phyloP scores from a whole-genome alignment of 805 yeast species.

The Lachancea dasiensis region DNA sequence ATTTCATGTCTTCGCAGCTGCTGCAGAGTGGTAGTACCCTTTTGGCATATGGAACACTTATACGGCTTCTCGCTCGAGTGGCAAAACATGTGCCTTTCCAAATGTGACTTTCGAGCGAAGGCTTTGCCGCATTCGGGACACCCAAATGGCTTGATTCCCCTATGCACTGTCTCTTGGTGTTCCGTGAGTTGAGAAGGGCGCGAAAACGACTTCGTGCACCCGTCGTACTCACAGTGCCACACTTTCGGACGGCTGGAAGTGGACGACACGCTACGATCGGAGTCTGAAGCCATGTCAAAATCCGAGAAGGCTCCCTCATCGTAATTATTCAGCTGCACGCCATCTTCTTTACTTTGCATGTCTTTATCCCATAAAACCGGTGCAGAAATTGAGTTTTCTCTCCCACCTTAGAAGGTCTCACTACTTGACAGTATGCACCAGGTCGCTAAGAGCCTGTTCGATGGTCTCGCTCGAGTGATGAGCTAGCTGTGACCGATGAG shows the following conservation, averaged over 20 bases:
- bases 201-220: slow-evolving; percentile 70
- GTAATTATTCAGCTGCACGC: background rate
- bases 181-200: slow-evolving; percentile 80
- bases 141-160: slow-evolving; percentile 67
- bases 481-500: background rate
- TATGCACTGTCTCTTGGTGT: slow-evolving; percentile 65
- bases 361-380: background rate
- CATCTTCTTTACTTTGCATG: background rate
- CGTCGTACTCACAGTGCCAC: slow-evolving; percentile 56
- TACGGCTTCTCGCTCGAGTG: slow-evolving; percentile 65
- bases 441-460: no score
- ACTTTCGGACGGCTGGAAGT: slow-evolving; percentile 42
- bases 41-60: slow-evolving; percentile 67
- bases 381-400: background rate
- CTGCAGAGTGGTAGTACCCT: slow-evolving; percentile 75
- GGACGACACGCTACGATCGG: slow-evolving; percentile 9
- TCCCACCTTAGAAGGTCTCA: background rate
- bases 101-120: slow-evolving; percentile 74
- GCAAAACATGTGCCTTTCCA: slow-evolving; percentile 63
- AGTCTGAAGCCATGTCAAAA: slow-evolving; percentile 5
- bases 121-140: slow-evolving; percentile 62
- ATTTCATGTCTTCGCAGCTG: slow-evolving; percentile 78
- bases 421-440: no score
- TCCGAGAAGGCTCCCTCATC: background rate
- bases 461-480: background rate